Evolutionary conservation across 768 basidiomycete species (phyloP).

Genomic region (Udeniomyces megalosporus): DNA sequence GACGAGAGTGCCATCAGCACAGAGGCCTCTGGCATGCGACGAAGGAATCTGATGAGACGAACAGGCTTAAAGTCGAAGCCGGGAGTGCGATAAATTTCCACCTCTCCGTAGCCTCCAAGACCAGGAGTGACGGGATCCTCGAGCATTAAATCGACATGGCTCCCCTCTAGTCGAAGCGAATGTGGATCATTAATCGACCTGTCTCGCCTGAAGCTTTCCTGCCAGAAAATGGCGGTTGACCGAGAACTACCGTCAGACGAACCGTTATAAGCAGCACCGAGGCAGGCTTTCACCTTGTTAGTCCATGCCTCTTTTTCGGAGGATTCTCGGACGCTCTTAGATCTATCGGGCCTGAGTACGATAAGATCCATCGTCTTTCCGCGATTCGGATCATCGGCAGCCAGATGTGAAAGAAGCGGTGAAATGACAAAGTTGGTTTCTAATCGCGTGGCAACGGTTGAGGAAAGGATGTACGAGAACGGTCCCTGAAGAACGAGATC

Average conservation of each 20-base stretch:
- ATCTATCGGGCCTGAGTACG: constrained; percentile 45
- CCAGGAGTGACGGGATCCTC: neutral
- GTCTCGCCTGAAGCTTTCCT: too few relatives aligned
- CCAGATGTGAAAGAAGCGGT: constrained; percentile 41
- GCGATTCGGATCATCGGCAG: too few relatives aligned
- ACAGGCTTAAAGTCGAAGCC: neutral
- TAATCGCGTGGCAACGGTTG: constrained; percentile 67
- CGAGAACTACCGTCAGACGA: neutral
- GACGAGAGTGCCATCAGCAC: too few relatives aligned
- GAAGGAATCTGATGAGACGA: too few relatives aligned
- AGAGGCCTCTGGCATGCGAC: too few relatives aligned
- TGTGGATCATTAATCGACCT: too few relatives aligned
- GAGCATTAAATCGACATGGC: constrained; percentile 40
- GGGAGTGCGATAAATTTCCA: neutral
- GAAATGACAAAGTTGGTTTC: constrained; percentile 67
- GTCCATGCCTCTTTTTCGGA: constrained; percentile 38
- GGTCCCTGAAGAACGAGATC: constrained; percentile 49
- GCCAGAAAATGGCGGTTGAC: neutral
- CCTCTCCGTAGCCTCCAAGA: neutral
- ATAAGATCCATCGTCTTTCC: constrained; percentile 51
- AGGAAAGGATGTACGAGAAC: constrained; percentile 70
- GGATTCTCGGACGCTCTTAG: neutral
- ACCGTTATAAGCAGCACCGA: constrained; percentile 52
- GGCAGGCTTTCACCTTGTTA: constrained; percentile 38
- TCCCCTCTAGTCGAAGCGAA: constrained; percentile 36